Percentiles rank a stretch among this genome's conserved stretches.
phyloP scores from a whole-genome alignment of 2,329 filamentous ascomycete genomes.

The Scytalidium lignicola region DNA sequence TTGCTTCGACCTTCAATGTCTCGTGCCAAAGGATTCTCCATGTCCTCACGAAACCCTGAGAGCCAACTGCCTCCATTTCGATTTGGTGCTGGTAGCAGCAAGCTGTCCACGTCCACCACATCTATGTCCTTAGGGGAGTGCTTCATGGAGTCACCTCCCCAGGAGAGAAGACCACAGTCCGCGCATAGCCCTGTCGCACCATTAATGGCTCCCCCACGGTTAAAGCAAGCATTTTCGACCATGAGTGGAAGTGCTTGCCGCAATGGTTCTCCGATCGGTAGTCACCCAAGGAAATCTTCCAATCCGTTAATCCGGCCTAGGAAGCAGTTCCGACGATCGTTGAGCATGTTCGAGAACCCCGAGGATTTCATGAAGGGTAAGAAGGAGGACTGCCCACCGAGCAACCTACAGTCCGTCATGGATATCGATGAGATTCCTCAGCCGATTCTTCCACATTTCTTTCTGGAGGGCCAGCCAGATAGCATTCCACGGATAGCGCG shows the following conservation, averaged over 20 bases:
- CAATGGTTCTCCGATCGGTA: constrained; percentile 70
- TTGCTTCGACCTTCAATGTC: constrained; percentile 70
- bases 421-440: constrained; percentile 74
- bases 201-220: constrained; percentile 54
- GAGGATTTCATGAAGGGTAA: constrained; percentile 82
- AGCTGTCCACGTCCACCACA: constrained; percentile 43
- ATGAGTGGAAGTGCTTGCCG: constrained; percentile 51
- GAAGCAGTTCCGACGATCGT: constrained; percentile 83
- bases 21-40: constrained; percentile 68
- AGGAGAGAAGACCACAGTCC: constrained; percentile 58
- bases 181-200: constrained; percentile 53
- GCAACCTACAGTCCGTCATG: constrained; percentile 67
- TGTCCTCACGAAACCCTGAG: constrained; percentile 59
- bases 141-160: constrained; percentile 72
- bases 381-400: constrained; percentile 52
- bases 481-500: constrained; percentile 82
- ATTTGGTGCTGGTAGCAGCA: constrained; percentile 56
- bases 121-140: constrained; percentile 72
- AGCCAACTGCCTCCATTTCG: constrained; percentile 67
- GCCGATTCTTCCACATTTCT: constrained; percentile 77
- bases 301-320: constrained; percentile 71
- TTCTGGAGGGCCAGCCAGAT: constrained; percentile 73
- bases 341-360: constrained; percentile 97
- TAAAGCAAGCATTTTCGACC: constrained; percentile 61
- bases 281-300: constrained; percentile 65